Conservation (phyloP, 176 grass and related monocot species). For the Triticum dicoccoides region DNA sequence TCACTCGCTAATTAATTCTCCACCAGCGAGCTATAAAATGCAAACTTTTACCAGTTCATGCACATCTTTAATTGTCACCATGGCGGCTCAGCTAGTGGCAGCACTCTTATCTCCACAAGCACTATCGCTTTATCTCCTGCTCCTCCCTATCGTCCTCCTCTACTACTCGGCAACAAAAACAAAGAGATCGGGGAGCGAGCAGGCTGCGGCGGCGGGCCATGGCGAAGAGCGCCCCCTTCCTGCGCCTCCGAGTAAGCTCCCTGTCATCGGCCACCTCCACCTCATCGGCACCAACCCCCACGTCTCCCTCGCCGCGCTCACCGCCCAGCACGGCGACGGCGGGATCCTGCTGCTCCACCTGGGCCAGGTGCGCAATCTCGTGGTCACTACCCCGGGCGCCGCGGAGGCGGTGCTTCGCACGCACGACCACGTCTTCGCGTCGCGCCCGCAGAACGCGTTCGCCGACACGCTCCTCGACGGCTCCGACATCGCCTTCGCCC, state of each 20-base stretch:
- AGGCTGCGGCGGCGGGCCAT: neutral
- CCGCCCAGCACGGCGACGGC: neutral
- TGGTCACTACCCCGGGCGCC: neutral
- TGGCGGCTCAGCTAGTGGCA: neutral
- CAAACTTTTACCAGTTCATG: neutral
- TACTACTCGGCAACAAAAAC: neutral
- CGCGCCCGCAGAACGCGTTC: neutral
- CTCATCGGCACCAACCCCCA: constrained; percentile 9
- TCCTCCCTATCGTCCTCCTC: neutral
- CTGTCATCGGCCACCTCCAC: neutral
- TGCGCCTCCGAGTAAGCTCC: neutral
- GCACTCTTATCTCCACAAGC: neutral
- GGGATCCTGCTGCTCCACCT: constrained; percentile 3
- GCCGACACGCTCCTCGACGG: neutral
- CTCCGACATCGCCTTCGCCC: neutral
- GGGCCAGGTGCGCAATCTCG: constrained; percentile 5
- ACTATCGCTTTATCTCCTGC: neutral
- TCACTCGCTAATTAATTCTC: neutral
- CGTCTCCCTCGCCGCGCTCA: neutral
- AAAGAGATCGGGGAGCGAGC: neutral
- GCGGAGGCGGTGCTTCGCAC: neutral
- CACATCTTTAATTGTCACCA: neutral
- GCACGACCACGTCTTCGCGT: constrained; percentile 10
- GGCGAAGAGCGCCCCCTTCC: neutral
- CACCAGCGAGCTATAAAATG: neutral